Evolutionary conservation across 163 green algal species (phyloP).

Genomic region (Scenedesmus sp.): DNA sequence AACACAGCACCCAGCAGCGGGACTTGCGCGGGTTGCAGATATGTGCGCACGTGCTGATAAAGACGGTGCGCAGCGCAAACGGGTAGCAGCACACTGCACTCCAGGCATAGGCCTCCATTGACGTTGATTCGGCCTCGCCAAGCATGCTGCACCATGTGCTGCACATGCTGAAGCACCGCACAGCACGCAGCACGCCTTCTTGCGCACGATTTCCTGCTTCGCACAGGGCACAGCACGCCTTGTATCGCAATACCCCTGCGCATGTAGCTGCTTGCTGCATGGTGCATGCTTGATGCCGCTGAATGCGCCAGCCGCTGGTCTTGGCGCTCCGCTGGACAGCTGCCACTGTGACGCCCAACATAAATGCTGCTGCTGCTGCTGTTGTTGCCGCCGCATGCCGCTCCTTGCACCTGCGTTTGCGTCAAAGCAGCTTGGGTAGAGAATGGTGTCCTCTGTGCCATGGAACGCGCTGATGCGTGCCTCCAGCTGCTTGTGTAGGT

Average conservation of each 20-base stretch:
- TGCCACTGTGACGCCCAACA: neutral
- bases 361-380: neutral
- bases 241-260: no score
- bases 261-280: no score
- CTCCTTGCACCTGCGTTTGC: conserved; percentile 55
- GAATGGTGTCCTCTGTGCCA: conserved; percentile 73
- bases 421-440: conserved; percentile 77
- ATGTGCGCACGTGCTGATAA: neutral
- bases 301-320: no score
- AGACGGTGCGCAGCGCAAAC: no score
- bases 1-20: neutral
- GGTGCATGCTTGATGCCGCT: no score
- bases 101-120: no score
- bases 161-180: neutral
- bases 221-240: no score
- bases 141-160: neutral
- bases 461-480: conserved; percentile 72
- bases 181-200: no score
- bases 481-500: conserved; percentile 80
- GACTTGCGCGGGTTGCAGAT: no score
- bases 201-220: no score
- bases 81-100: no score
- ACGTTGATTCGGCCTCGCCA: no score
- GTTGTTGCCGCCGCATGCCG: neutral
- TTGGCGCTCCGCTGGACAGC: neutral